Percentiles rank a stretch among this genome's conserved stretches.
Evolutionary conservation across 116 monocot species (phyloP).

Genomic region (Iris pallida): DNA sequence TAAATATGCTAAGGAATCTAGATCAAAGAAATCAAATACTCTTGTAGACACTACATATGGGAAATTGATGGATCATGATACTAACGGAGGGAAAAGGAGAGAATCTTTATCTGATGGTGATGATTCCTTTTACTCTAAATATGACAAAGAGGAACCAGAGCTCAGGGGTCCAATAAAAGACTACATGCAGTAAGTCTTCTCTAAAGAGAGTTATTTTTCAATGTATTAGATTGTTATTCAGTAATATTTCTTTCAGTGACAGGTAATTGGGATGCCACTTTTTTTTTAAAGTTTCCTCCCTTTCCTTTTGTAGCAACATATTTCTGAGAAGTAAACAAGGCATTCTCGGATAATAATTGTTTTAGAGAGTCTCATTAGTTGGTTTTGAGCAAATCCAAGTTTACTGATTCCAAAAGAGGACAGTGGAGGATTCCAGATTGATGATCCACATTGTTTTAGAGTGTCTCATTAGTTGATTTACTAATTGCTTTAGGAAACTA

Average conservation of each 20-base stretch:
- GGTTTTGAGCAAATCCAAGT: too few species aligned
- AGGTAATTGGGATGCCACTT: neutral
- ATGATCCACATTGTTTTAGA: too few species aligned
- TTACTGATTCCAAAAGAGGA: too few species aligned
- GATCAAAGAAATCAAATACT: slow-evolving; percentile 31
- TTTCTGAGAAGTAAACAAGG: neutral
- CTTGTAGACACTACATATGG: slow-evolving; percentile 17
- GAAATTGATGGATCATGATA: slow-evolving; percentile 29
- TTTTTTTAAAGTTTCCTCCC: neutral
- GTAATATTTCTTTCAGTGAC: too few species aligned
- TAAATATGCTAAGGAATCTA: slow-evolving; percentile 32
- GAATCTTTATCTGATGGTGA: slow-evolving; percentile 62
- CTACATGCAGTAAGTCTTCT: slow-evolving; percentile 42
- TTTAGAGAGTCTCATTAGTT: too few species aligned
- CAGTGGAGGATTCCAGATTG: too few species aligned
- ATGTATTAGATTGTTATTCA: neutral
- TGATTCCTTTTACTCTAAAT: slow-evolving; percentile 57
- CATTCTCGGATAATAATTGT: neutral
- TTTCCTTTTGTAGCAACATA: neutral
- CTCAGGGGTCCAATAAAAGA: slow-evolving; percentile 75
- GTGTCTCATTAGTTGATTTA: too few species aligned
- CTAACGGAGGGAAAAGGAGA: slow-evolving; percentile 31
- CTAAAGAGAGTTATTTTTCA: slow-evolving; percentile 12
- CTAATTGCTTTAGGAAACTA: too few species aligned
- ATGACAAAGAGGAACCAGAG: slow-evolving; percentile 70